A percentile compares a stretch with the other conserved stretches of the same genome.
Evolutionary conservation across 176 grass and related monocot genomes (phyloP).

Genomic region (Oryza meridionalis): DNA sequence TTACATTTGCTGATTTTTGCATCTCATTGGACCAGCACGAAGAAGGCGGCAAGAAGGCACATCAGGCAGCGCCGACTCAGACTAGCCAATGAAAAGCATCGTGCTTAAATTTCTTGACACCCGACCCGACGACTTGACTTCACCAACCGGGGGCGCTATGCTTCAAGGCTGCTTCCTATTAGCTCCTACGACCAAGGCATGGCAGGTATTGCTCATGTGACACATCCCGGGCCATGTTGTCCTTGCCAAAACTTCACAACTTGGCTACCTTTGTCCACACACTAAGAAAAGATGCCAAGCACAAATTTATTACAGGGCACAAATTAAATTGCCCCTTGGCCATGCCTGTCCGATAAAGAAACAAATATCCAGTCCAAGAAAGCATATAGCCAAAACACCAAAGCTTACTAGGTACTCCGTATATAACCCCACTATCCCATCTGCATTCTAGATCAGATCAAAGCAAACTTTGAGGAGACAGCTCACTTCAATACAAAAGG

Average conservation of each 20-base stretch:
- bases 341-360: slow-evolving; percentile 11
- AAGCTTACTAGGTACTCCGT: not conserved
- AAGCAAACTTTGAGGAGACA: slow-evolving; percentile 22
- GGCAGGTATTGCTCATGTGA: not conserved
- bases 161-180: not conserved
- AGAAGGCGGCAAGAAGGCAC: no score
- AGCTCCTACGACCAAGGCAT: not conserved
- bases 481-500: slow-evolving; percentile 31
- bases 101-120: not conserved
- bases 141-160: not conserved
- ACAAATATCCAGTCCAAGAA: slow-evolving; percentile 4
- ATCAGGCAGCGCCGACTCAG: no score
- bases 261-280: slow-evolving; percentile 14
- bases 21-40: no score
- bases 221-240: not conserved
- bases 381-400: slow-evolving; percentile 15
- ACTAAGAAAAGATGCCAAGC: not conserved
- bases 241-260: not conserved
- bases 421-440: not conserved
- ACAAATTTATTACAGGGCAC: slow-evolving; percentile 15
- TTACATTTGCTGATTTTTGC: no score
- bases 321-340: not conserved
- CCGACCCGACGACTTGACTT: not conserved
- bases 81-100: not conserved
- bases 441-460: slow-evolving; percentile 11